Evolutionary conservation across 176 grass and related monocot genomes (phyloP).

Genomic region (Zea mays): DNA sequence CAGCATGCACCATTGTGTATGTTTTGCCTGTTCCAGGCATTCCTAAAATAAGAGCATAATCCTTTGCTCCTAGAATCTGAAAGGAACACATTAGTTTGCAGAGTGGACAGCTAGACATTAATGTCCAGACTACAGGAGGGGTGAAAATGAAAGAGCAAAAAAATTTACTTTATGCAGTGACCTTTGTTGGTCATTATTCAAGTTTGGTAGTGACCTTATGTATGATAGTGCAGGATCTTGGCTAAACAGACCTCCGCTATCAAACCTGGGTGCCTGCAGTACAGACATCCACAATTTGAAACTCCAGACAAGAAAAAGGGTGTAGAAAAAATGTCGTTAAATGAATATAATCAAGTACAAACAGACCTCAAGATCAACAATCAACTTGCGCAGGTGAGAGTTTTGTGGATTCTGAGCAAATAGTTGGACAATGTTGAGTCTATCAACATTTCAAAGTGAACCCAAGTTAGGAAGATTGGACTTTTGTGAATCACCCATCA

Average conservation of each 20-base stretch:
- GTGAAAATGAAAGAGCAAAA: constrained; percentile 28
- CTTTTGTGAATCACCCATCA: constrained; percentile 1
- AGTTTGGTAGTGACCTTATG: constrained; percentile 62
- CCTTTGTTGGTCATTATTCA: constrained; percentile 87
- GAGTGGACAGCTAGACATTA: neutral
- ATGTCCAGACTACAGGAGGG: constrained; percentile 16
- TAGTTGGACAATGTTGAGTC: constrained; percentile 79
- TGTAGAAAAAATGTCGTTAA: constrained; percentile 20
- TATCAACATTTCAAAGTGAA: constrained; percentile 37
- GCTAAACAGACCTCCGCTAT: constrained; percentile 79
- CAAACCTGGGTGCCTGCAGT: constrained; percentile 89
- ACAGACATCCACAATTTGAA: constrained; percentile 43
- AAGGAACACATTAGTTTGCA: constrained; percentile 36
- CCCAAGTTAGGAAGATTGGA: constrained; percentile 35
- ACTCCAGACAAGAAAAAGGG: constrained; percentile 25
- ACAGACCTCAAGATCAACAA: constrained; percentile 86
- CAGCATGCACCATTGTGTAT: constrained; percentile 95
- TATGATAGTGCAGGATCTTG: constrained; percentile 93
- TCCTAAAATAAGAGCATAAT: constrained; percentile 97
- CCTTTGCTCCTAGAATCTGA: constrained; percentile 94
- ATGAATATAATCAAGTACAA: constrained; percentile 10
- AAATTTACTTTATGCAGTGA: constrained; percentile 84
- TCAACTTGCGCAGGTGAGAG: constrained; percentile 65
- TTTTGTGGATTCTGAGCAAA: constrained; percentile 67
- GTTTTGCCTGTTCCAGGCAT: constrained; percentile 99